Evolutionary conservation across 2,329 filamentous ascomycete genomes (phyloP).

Genomic region (Colletotrichum somersetense): DNA sequence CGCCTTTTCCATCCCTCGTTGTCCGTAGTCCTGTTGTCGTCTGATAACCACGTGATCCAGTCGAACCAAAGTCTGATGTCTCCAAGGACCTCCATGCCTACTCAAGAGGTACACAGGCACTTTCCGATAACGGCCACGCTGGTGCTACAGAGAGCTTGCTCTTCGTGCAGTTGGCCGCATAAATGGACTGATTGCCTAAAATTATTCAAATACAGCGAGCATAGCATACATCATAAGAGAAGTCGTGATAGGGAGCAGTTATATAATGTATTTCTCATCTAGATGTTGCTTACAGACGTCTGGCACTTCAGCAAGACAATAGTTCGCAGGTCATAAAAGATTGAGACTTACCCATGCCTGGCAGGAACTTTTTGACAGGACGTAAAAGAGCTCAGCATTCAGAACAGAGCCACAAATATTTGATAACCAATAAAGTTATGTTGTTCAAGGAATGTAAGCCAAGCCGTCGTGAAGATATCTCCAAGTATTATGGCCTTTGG

Average conservation of each 20-base stretch:
- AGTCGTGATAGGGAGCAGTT: slow-evolving; percentile 20
- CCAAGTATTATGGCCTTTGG: background rate
- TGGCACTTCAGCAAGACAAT: slow-evolving; percentile 6
- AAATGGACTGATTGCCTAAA: slow-evolving; percentile 7
- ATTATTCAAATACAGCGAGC: slow-evolving; percentile 18
- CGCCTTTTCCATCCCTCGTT: background rate
- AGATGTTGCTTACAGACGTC: slow-evolving; percentile 5
- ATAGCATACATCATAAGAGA: slow-evolving; percentile 13
- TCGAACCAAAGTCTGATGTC: background rate
- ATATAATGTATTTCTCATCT: background rate
- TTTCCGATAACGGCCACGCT: too few relatives aligned
- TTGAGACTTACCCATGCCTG: background rate
- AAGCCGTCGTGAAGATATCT: background rate
- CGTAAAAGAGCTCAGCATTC: slow-evolving; percentile 9
- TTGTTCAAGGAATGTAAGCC: background rate
- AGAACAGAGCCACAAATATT: background rate
- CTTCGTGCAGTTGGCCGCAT: background rate
- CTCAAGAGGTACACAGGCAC: background rate
- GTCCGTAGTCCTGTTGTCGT: background rate
- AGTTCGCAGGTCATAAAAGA: background rate
- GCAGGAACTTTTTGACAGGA: slow-evolving; percentile 12
- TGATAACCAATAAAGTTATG: background rate
- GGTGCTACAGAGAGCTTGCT: background rate
- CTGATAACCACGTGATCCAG: background rate
- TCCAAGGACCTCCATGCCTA: background rate